phyloP scores from a whole-genome alignment of 139 green algal genomes.

The Chlamydomonas asymmetrica region DNA sequence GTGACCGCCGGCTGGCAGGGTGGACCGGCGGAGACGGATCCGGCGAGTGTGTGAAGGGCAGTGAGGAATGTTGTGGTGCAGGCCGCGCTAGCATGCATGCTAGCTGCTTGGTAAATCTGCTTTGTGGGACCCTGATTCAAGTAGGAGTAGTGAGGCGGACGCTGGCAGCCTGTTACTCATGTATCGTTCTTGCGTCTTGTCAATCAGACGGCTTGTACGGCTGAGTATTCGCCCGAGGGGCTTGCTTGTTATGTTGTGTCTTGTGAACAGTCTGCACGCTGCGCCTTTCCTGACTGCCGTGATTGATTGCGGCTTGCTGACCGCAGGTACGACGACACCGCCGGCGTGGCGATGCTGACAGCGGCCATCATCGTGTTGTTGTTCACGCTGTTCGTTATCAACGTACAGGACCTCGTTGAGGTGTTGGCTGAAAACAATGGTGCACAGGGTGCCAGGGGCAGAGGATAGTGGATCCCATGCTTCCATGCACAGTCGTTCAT shows the following conservation, averaged over 20 bases:
- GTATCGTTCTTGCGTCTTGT: neutral
- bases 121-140: too few species aligned
- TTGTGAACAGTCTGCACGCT: neutral
- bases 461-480: too few species aligned
- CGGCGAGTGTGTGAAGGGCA: neutral
- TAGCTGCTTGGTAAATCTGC: too few species aligned
- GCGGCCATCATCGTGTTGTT: constrained; percentile 15
- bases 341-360: constrained; percentile 16
- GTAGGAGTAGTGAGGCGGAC: too few species aligned
- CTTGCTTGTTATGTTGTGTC: neutral
- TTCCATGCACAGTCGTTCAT: too few species aligned
- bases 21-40: neutral
- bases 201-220: neutral
- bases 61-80: too few species aligned
- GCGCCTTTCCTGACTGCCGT: neutral
- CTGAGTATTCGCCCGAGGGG: neutral
- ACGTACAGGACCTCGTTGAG: constrained; percentile 39
- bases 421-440: neutral
- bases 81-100: too few species aligned
- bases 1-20: neutral
- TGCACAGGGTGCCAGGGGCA: neutral
- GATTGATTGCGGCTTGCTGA: neutral
- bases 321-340: constrained; percentile 30
- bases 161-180: too few species aligned
- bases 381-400: constrained; percentile 15